A percentile compares a stretch with the other conserved stretches of the same genome.
Conservation (phyloP, 2,329 filamentous ascomycete species). For the Pyrenochaeta sp. region DNA sequence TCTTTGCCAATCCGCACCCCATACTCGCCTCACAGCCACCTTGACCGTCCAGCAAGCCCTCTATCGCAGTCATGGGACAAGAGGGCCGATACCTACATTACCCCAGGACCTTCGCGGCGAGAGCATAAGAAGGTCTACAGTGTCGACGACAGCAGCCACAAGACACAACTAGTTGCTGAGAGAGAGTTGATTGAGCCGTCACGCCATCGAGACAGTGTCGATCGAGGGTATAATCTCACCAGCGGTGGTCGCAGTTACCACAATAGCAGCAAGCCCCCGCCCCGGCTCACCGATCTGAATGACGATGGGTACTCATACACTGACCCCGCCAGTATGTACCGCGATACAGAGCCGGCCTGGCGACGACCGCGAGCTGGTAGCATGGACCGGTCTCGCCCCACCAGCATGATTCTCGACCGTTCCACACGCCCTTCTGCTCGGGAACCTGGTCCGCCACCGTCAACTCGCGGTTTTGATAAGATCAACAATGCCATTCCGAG, state of each 20-base stretch:
- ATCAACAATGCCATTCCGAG: constrained; percentile 56
- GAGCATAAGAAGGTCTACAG: constrained; percentile 60
- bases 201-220: constrained; percentile 34
- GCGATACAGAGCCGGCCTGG: constrained; percentile 60
- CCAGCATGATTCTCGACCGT: constrained; percentile 54
- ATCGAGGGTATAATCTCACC: constrained; percentile 34
- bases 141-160: constrained; percentile 55
- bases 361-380: constrained; percentile 55
- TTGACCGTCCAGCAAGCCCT: constrained; percentile 53
- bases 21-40: constrained; percentile 28
- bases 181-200: constrained; percentile 46
- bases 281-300: constrained; percentile 44
- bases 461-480: constrained; percentile 75
- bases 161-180: constrained; percentile 48
- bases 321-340: constrained; percentile 60
- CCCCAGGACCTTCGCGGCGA: constrained; percentile 38
- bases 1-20: constrained; percentile 45
- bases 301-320: constrained; percentile 60
- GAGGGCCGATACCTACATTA: constrained; percentile 50
- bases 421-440: constrained; percentile 46
- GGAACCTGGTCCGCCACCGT: constrained; percentile 66
- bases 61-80: constrained; percentile 45
- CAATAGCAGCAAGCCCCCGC: constrained; percentile 30
- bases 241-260: constrained; percentile 45
- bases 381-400: constrained; percentile 56